Base-by-base conservation (phyloP, 768 basidiomycete species). In the Auriscalpium microsporum region DNA sequence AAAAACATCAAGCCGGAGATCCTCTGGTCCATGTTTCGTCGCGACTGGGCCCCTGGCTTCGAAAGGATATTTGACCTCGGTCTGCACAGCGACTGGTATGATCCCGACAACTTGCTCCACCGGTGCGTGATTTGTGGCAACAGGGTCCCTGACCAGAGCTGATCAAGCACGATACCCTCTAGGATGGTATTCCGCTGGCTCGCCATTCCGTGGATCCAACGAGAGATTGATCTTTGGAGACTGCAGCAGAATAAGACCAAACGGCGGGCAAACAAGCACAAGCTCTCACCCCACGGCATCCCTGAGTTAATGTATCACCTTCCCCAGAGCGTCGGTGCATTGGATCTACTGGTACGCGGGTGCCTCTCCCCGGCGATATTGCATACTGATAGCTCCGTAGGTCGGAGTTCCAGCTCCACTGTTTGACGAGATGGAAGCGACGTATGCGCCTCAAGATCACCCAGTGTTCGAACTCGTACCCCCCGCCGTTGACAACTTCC, bases 121-220 rank as follows among this genome's bases (percentile, higher is more conserved):
- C 33, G 34, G 48, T 36, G 33, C 19, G 48, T 50, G n/a, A 1
- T 21, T 21, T 21, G 21, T 21, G 3, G 3, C 21, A 1, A 21
- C 1, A 21, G 21, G 21, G 2, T 21, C 21, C 21, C 21, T 21
- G 3, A 21, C 21, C 3, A 3, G 2, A 21, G 21, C 21, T 21
- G 21, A 21, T 1, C 21, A 21, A 21, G 1, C 21, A 21, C 21
- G 21, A 21, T 21, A 3, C 21, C 21, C 3, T 21, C 21, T 48
- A 77, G 76, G 0, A 59, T 74, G 17, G 55, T 75, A 0, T 78
- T 78, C 45, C 66, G 65, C 0, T 78, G 71, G 70, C 37, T 78
- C 2, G 65, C 68, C 3, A 72, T 77, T 42, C 75, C 74, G 1
- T 74, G 66, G 65, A 54, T 78, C 10, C 76, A 78, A 54, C 17